Evolutionary conservation across 1,284 basidiomycete genomes (phyloP), one percentile per base, ranked within the genome.

Genomic region (Dichomitus squalens): DNA sequence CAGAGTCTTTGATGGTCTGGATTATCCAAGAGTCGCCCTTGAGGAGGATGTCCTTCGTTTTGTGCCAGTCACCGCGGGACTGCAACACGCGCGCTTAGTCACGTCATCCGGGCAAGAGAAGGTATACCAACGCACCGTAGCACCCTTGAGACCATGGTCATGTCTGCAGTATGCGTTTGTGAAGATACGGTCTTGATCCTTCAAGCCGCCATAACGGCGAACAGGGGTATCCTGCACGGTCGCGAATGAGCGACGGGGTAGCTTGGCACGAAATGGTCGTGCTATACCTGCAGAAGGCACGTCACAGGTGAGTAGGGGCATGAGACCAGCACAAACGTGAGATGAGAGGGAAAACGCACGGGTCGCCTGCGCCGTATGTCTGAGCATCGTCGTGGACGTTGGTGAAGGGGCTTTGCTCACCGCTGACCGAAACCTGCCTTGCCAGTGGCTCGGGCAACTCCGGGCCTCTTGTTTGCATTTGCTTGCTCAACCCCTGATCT

Each of bases 21-120:
- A 99, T 98, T 69, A 99, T 95, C 93, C 93, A 98, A n/a, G 87
- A 84, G 77, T 99, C 95, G 56, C 96, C 96, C 74, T 98, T 98
- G 55, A 90, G 79, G 44, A 99, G 64, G 67, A 98, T 97, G 61
- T 98, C 96, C 76, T 98, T 98, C 60, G 96, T 99, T 63, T 86
- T 83, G 76, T 98, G 96, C 97, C 96, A 99, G 79, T 98, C 96
- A 43, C 96, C 96, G 51, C 96, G 89, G 48, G 89, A 82, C 90
- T 96, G 39, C 23, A 55, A 27, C n/a, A 51, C 29, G 49, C 25
- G 52, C 53, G 58, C 40, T 63, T 43, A 39, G 57, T 52, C 41
- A 51, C 36, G 52, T 52, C 49, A 54, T 59, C 14, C 20, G 31
- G 34, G 16, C 29, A 31, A 20, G 23, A 20, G 49, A 4, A 40